Percentiles rank a stretch among this genome's conserved stretches.
phyloP scores from a whole-genome alignment of 108 stramenopile genomes.

The Cyclotella atomus region DNA sequence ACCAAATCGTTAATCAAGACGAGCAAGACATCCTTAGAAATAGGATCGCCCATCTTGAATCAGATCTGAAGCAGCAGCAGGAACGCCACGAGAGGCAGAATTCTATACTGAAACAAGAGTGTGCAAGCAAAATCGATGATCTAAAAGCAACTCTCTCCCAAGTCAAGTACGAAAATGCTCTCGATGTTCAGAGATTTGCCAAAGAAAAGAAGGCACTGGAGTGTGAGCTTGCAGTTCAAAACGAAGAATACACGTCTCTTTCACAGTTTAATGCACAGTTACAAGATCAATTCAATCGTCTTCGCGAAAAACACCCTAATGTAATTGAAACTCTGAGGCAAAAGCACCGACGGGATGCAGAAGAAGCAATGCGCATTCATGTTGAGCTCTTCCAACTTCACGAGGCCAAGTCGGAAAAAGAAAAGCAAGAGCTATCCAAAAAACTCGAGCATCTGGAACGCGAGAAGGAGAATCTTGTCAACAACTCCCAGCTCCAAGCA shows the following conservation, averaged over 20 bases:
- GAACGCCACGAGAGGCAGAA: conserved; percentile 13
- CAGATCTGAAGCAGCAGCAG: conserved; percentile 20
- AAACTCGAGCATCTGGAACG: conserved; percentile 2
- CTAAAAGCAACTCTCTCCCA: conserved; percentile 26
- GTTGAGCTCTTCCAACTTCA: conserved; percentile 16
- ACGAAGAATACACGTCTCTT: conserved; percentile 11
- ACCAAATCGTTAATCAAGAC: conserved; percentile 15
- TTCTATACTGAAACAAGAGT: conserved; percentile 19
- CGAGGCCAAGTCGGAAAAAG: not conserved
- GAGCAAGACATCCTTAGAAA: conserved; percentile 28
- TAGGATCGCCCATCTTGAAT: conserved; percentile 15
- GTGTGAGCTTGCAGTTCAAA: conserved; percentile 13
- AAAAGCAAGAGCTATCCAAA: not conserved
- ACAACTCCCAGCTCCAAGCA: not conserved
- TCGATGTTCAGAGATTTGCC: conserved; percentile 24
- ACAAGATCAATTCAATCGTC: not conserved
- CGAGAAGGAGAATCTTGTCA: conserved; percentile 11
- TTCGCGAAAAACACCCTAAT: not conserved
- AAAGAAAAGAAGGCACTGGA: conserved; percentile 4
- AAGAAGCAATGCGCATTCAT: conserved; percentile 13
- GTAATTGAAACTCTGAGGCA: conserved; percentile 7
- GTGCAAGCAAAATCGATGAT: conserved; percentile 12
- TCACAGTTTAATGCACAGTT: not conserved
- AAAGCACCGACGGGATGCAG: conserved; percentile 13
- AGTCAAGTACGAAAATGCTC: conserved; percentile 25